phyloP scores from a whole-genome alignment of 2,329 filamentous ascomycete species.

The Fusarium brachygibbosum region DNA sequence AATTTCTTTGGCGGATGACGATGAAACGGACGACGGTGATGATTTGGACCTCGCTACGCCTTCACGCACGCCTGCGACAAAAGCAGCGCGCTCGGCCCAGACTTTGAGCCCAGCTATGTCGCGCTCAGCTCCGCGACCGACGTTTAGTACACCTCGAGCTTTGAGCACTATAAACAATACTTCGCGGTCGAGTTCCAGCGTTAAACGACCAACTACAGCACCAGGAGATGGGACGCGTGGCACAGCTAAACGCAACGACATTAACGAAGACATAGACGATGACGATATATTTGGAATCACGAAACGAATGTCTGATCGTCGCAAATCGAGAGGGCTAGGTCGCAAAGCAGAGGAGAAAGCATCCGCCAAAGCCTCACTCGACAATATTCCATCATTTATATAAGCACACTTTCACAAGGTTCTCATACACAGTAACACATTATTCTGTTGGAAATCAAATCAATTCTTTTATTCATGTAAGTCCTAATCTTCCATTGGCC shows the following conservation, averaged over 20 bases:
- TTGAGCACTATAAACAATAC: conserved; percentile 17
- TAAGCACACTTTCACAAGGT: conserved; percentile 35
- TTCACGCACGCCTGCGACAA: conserved; percentile 19
- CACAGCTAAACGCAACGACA: background rate
- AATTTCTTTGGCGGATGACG: conserved; percentile 25
- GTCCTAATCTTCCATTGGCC: conserved; percentile 54
- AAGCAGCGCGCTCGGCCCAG: conserved; percentile 8
- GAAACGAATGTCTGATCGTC: conserved; percentile 50
- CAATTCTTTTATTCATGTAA: conserved; percentile 45
- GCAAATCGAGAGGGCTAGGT: conserved; percentile 51
- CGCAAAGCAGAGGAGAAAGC: conserved; percentile 37
- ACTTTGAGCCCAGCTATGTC: conserved; percentile 23
- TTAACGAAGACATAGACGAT: conserved; percentile 46
- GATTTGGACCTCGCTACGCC: conserved; percentile 37
- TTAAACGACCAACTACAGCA: conserved; percentile 19
- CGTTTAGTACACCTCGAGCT: conserved; percentile 29
- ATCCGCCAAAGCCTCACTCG: conserved; percentile 37
- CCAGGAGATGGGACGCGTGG: conserved; percentile 3
- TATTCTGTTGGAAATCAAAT: conserved; percentile 25
- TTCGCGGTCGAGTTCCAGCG: conserved; percentile 1
- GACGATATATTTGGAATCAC: conserved; percentile 56
- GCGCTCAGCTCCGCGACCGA: conserved; percentile 29
- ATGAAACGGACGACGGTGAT: conserved; percentile 35
- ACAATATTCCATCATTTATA: conserved; percentile 57
- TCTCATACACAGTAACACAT: background rate